phyloP scores from a whole-genome alignment of 2,329 filamentous ascomycete genomes.

The Thelonectria olida region DNA sequence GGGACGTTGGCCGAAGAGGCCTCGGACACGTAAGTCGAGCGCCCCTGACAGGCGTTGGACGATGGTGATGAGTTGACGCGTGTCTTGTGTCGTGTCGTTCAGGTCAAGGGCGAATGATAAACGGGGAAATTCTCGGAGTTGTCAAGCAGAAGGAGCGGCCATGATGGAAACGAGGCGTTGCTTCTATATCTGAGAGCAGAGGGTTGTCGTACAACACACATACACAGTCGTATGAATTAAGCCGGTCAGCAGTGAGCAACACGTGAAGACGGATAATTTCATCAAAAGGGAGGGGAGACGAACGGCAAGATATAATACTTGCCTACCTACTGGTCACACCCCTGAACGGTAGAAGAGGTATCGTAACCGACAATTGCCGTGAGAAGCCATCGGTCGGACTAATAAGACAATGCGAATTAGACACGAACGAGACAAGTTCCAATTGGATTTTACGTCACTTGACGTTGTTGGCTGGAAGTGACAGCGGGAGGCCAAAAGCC shows the following conservation, averaged over 20 bases:
- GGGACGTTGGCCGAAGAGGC: neutral
- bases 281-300: neutral
- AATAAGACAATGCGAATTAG: neutral
- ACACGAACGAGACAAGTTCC: no score
- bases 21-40: neutral
- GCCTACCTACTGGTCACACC: neutral
- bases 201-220: neutral
- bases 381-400: neutral
- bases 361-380: constrained; percentile 1
- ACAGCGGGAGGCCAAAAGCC: no score
- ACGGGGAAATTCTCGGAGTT: constrained; percentile 22
- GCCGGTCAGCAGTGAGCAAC: no score
- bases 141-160: neutral
- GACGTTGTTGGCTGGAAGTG: no score
- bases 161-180: neutral
- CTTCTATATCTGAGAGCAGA: neutral
- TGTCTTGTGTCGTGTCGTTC: neutral
- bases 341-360: constrained; percentile 11
- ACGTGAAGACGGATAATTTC: neutral
- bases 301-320: no score
- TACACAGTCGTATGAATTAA: no score
- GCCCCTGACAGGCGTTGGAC: neutral
- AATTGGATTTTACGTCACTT: no score
- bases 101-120: neutral
- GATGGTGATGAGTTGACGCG: constrained; percentile 2